Base-by-base conservation (phyloP, 345 rosid genomes). In the Draba incana region DNA sequence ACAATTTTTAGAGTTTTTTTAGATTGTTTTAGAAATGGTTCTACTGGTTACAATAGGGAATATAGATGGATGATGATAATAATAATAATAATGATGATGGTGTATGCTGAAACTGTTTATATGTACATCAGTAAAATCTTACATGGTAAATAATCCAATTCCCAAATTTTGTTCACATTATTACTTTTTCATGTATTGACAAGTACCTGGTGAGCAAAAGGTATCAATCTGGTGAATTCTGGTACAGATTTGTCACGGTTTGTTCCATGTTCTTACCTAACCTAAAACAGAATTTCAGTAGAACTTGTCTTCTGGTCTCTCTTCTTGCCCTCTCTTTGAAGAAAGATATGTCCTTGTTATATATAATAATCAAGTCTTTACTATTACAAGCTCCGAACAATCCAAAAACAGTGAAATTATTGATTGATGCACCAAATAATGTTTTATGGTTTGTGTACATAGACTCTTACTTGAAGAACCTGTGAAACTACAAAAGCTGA, bases 221-320 rank as follows among this genome's bases (percentile, higher is more conserved):
- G 48, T 65, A 14, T 37, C 44, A 35, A 73, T 51, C 72, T 66
- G 62, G 77, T 66, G 51, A 47, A 73, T 58, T 59, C 43, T 52
- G 57, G 72, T 59, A 47, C 44, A 52, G 13, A 50, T 43, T 47
- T 57, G 62, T 51, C 72, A 74, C 14, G 24, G 57, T 59, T 74
- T 59, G 68, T 66, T 60, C 51, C 72, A 66, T 74, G 51, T 60
- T 67, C 63, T 52, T 28, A 74, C 77, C 72, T 66, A 66, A 66
- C 68, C 49, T 66, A 44, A 43, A 74, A 74, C 72, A 59, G 77
- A 74, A 16, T 52, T 25, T 51, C 33, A 41, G 62, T 33, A 57
- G 60, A 74, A 74, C 33, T 51, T 73, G 48, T 39, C 49, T 58
- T 48, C 8, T 1, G 13, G 38, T 62, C 64, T 71, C 57, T 62